phyloP scores from a whole-genome alignment of 2,329 filamentous ascomycete species.

The Aspergillus fumigatiaffinis region DNA sequence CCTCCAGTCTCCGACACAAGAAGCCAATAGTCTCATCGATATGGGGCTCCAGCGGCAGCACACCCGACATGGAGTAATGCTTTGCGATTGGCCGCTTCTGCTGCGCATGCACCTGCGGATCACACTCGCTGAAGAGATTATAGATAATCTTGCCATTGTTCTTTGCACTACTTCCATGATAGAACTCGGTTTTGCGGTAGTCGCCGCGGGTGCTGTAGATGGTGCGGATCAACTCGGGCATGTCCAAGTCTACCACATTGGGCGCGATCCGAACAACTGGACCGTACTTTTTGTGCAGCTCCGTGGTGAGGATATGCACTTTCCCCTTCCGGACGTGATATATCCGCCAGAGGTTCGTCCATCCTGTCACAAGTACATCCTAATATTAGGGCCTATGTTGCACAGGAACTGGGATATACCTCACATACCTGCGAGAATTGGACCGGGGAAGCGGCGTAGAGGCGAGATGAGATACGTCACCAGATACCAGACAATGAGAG shows the following conservation, averaged over 20 bases:
- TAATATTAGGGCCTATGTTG: not conserved
- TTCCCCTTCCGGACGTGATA: slow-evolving; percentile 21
- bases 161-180: slow-evolving; percentile 33
- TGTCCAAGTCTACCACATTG: slow-evolving; percentile 36
- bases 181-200: slow-evolving; percentile 37
- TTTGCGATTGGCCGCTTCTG: slow-evolving; percentile 38
- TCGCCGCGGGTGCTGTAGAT: slow-evolving; percentile 35
- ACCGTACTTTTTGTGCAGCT: slow-evolving; percentile 37
- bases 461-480: slow-evolving; percentile 15
- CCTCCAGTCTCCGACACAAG: slow-evolving; percentile 31
- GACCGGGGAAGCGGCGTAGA: slow-evolving; percentile 16
- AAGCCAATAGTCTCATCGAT: slow-evolving; percentile 28
- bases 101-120: slow-evolving; percentile 30
- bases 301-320: slow-evolving; percentile 20
- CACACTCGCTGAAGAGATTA: slow-evolving; percentile 37
- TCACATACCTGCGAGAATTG: slow-evolving; percentile 17
- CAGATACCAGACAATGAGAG: slow-evolving; percentile 15
- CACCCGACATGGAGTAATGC: slow-evolving; percentile 30
- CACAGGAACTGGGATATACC: not conserved
- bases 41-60: slow-evolving; percentile 21
- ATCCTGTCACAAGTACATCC: slow-evolving; percentile 15
- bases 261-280: slow-evolving; percentile 43
- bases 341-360: slow-evolving; percentile 38
- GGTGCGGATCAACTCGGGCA: slow-evolving; percentile 35
- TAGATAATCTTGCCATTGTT: slow-evolving; percentile 35